Base-by-base conservation (phyloP, 2,329 filamentous ascomycete species). In the Colletotrichum falcatum region DNA sequence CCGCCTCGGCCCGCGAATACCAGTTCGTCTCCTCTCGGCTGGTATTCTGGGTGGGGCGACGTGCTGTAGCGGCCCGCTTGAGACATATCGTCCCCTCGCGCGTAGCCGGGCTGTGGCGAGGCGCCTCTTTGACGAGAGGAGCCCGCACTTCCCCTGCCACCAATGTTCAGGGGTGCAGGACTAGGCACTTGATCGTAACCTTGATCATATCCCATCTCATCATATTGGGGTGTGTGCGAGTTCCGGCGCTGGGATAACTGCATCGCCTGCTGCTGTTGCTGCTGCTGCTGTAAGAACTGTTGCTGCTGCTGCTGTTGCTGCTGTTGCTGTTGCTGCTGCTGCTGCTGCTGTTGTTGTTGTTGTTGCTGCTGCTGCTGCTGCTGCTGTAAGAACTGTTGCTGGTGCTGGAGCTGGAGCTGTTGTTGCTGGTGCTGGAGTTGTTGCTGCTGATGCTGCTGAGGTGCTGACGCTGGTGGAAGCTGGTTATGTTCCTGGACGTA, bases 111-210 rank as follows among this genome's bases (percentile, higher is more conserved):
- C 28, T 62, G 65, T 5, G 67, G 67, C 12, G 67, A 70, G 9
- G 62, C 49, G 16, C 65, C 69, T 5, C 65, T 66, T 18, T 71
- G 59, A 18, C 64, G 58, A 48, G 67, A 67, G 35, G 67, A 70
- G 26, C 58, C 59, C 11, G 76, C 78, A 72, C 77, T 81, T 37
- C 75, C 76, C 49, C 81, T 79, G 16, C 79, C 76, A 26, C 79
- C 78, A n/a, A 87, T 70, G 65, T 81, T 83, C 61, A 87, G 76
- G 1, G 86, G 83, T 1, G 84, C 83, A 16, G 85, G 82, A 28
- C 80, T 85, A 1, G 81, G 76, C 3, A 74, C 78, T 42, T 79
- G 75, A 16, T 83, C 80, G 66, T 83, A 85, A 3, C 78, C 64
- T 23, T 61, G 67, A 9, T 70, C 58, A 3, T 67, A 51, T 28